Percentiles rank a stretch among this genome's conserved stretches.
Evolutionary conservation across 2,329 filamentous ascomycete species (phyloP).

Genomic region (Ophiostoma sp.): DNA sequence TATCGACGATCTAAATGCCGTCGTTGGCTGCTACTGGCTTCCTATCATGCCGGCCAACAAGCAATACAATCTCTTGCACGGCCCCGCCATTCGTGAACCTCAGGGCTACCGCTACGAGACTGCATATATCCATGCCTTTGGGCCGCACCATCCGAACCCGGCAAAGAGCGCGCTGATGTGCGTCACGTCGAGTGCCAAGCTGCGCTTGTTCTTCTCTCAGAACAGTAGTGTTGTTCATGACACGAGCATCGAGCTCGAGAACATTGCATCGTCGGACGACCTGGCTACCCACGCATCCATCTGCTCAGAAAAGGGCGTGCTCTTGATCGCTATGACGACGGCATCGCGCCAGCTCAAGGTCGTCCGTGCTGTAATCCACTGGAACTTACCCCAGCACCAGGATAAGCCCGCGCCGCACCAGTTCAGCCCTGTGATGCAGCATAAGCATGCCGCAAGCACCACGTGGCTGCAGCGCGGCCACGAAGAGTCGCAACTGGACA

Average conservation of each 20-base stretch:
- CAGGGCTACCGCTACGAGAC: slow-evolving; percentile 64
- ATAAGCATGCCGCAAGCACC: slow-evolving; percentile 52
- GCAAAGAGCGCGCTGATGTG: slow-evolving; percentile 69
- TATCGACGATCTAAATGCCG: slow-evolving; percentile 66
- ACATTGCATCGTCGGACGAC: slow-evolving; percentile 64
- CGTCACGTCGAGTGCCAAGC: slow-evolving; percentile 65
- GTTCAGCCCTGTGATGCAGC: slow-evolving; percentile 49
- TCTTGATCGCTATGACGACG: slow-evolving; percentile 64
- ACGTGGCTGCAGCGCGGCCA: slow-evolving; percentile 49
- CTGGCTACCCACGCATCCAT: slow-evolving; percentile 75
- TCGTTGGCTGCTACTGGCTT: slow-evolving; percentile 86
- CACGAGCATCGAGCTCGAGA: slow-evolving; percentile 66
- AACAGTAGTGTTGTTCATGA: slow-evolving; percentile 68
- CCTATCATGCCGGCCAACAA: slow-evolving; percentile 47
- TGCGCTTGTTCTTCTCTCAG: slow-evolving; percentile 74
- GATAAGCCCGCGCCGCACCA: slow-evolving; percentile 50
- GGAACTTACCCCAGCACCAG: slow-evolving; percentile 54
- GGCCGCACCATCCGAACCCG: slow-evolving; percentile 66
- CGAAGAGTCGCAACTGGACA: slow-evolving; percentile 41
- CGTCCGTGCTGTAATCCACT: slow-evolving; percentile 67
- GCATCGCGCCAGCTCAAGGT: slow-evolving; percentile 66
- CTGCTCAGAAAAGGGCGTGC: slow-evolving; percentile 63
- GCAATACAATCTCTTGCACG: slow-evolving; percentile 47
- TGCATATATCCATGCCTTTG: slow-evolving; percentile 58
- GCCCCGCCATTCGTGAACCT: slow-evolving; percentile 59